Evolutionary conservation across 257 asterid species (phyloP).

Genomic region (Phtheirospermum japonicum): DNA sequence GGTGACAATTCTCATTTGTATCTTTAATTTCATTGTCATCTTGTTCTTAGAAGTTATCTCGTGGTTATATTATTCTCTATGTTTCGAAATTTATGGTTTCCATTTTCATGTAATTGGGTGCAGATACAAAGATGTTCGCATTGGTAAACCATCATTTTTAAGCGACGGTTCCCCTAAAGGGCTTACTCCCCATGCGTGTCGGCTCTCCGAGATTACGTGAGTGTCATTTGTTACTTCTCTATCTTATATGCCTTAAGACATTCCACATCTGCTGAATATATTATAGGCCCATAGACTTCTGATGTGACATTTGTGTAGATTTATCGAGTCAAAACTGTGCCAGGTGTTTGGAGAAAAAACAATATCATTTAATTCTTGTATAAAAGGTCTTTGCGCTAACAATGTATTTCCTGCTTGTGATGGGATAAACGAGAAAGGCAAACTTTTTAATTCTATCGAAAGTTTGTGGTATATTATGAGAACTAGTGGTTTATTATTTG

Average conservation of each 20-base stretch:
- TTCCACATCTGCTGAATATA: slow-evolving; percentile 3
- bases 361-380: slow-evolving; percentile 11
- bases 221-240: slow-evolving; percentile 29
- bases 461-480: slow-evolving; percentile 5
- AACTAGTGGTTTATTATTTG: not conserved
- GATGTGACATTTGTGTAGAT: slow-evolving; percentile 13
- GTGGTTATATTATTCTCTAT: slow-evolving; percentile 2
- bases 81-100: not conserved
- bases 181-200: slow-evolving; percentile 72
- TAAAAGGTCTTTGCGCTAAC: not conserved
- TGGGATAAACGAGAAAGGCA: not conserved
- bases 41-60: not conserved
- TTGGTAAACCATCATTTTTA: slow-evolving; percentile 56
- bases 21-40: not conserved
- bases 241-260: slow-evolving; percentile 16
- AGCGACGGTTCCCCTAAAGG: slow-evolving; percentile 39
- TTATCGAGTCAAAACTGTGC: slow-evolving; percentile 5
- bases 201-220: slow-evolving; percentile 76
- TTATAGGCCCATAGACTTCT: slow-evolving; percentile 8
- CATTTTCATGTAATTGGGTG: slow-evolving; percentile 14
- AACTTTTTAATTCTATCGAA: not conserved
- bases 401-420: not conserved
- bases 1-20: slow-evolving; percentile 32
- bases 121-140: slow-evolving; percentile 68
- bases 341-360: slow-evolving; percentile 4